Base-by-base conservation (phyloP, 202 grass and related monocot species). In the Hordeum pubiflorum region DNA sequence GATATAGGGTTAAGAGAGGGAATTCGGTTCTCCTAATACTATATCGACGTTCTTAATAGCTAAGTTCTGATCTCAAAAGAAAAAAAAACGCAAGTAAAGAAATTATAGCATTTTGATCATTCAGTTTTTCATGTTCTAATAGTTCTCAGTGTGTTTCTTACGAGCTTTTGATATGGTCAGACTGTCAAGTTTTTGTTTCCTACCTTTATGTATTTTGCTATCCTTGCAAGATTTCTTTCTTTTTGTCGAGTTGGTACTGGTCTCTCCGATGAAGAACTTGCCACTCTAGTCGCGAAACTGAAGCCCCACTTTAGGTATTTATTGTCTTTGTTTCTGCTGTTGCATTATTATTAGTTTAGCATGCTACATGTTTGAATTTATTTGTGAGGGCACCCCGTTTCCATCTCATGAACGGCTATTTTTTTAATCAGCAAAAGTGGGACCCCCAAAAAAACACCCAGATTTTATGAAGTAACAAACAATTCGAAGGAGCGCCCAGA, bases 381-480 rank as follows among this genome's bases (percentile, higher is more conserved):
- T 82, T 13, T 81, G 44, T 75, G 65, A 75, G 44, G 52, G 65
- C 12, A 18, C 39, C 74, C 27, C 73, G 62, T 77, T 44, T 10
- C 34, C 13, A 70, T 86, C 44, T n/a, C 38, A n/a, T 86, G 44
- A 37, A 63, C 10, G 55, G 75, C 62, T 83, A 34, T 74, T 64
- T 81, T 61, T 31, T 91, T 34, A 76, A 71, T 39, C 69, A 97
- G 92, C 84, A 97, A 97, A 86, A 94, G 92, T 83, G 92, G 94
- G 27, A 81, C 92, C 82, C 91, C 94, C 15, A 91, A 91, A 84
- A 91, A 85, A 82, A 40, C 64, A 37, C 92, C 94, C 78, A 85
- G 34, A 32, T 97, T 94, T 87, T 97, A 93, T 80, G 92, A 91
- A 89, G 94, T 97, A 71, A 97, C 94, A 88, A 97, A 94, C 88